Conservation (phyloP, 352 stramenopile genomes). For the Thalassiosira pacifica region DNA sequence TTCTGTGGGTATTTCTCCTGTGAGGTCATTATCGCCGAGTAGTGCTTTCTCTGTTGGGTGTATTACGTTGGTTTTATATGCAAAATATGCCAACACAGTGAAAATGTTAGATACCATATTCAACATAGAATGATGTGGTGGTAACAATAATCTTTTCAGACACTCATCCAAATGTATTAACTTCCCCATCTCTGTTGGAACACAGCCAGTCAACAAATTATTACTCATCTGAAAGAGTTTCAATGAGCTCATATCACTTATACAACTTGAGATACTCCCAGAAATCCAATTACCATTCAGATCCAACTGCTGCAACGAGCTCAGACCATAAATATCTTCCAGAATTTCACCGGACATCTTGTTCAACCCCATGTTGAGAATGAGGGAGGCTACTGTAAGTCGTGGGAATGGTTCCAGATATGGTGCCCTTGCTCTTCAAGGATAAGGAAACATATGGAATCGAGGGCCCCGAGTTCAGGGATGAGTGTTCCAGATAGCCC, state of each 20-base stretch:
- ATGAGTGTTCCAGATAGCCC: constrained; percentile 71
- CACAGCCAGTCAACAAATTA: constrained; percentile 68
- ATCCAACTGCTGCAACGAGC: constrained; percentile 73
- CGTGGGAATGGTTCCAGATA: constrained; percentile 47
- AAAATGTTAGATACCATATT: background rate
- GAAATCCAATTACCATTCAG: constrained; percentile 67
- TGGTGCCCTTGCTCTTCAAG: constrained; percentile 57
- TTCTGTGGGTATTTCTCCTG: constrained; percentile 47
- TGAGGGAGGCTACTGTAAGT: constrained; percentile 52
- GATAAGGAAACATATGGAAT: constrained; percentile 45
- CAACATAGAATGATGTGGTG: background rate
- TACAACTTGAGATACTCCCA: constrained; percentile 59
- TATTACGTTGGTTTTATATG: too few relatives aligned
- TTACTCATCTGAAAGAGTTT: constrained; percentile 62
- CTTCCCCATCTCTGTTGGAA: constrained; percentile 53
- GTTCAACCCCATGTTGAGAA: constrained; percentile 60
- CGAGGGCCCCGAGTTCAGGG: constrained; percentile 42
- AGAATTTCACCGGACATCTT: constrained; percentile 41
- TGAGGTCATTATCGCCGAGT: constrained; percentile 39
- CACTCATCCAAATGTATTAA: constrained; percentile 55
- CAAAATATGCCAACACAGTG: too few relatives aligned
- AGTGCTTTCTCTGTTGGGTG: constrained; percentile 50
- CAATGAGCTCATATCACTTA: constrained; percentile 56
- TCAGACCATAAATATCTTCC: constrained; percentile 53
- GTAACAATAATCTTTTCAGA: constrained; percentile 46